Conservation (phyloP, 306 rosid species). For the Lithocarpus polystachyus region DNA sequence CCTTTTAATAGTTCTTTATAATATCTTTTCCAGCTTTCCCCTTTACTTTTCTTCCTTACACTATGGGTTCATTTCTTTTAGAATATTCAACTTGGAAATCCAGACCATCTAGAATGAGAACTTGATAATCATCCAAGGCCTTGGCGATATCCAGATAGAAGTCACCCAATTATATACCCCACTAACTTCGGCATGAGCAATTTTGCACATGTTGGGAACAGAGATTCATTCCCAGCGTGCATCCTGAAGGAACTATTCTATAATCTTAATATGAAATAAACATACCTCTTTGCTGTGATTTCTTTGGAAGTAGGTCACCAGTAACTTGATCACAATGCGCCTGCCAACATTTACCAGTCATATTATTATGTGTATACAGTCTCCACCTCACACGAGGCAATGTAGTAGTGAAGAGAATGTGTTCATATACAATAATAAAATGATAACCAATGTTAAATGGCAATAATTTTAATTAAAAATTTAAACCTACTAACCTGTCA, state of each 20-base stretch:
- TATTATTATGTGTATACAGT: constrained; percentile 15
- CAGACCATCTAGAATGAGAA: constrained; percentile 3
- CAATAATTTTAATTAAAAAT: constrained; percentile 7
- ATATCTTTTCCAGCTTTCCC: not conserved
- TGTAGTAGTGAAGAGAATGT: not conserved
- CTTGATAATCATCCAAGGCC: not conserved
- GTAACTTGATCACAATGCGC: constrained; percentile 92
- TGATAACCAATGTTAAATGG: not conserved
- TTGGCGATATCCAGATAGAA: not conserved
- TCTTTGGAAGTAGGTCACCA: constrained; percentile 85
- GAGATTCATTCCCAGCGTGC: not conserved
- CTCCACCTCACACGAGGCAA: constrained; percentile 11
- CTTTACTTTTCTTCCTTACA: not conserved
- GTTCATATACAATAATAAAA: constrained; percentile 6
- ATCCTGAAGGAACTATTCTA: constrained; percentile 12
- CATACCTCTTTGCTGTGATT: constrained; percentile 96
- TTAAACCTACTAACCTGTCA: constrained; percentile 66
- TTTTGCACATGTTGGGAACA: not conserved
- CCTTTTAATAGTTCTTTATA: not conserved
- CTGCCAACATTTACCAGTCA: constrained; percentile 50
- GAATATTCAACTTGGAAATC: not conserved
- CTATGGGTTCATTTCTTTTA: not conserved
- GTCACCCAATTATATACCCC: not conserved
- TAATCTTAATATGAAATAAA: not conserved
- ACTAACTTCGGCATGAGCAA: not conserved